Percentiles rank a stretch among this genome's conserved stretches.
Conservation (phyloP, 495 filamentous ascomycete species). For the Trypethelium eluteriae region DNA sequence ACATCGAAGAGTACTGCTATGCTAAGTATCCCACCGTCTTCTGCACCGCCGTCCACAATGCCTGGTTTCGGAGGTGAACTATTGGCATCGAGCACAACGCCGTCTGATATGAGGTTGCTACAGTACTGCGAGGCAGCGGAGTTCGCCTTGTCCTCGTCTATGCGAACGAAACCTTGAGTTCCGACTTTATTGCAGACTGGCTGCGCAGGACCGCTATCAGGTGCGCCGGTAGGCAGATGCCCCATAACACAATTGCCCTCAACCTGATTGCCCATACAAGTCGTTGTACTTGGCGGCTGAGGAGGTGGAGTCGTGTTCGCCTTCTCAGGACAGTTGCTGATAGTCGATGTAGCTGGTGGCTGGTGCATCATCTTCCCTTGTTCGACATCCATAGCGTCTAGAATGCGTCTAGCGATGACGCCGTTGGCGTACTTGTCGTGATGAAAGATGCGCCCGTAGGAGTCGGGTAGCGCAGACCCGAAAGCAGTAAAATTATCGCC, state of each 20-base stretch:
- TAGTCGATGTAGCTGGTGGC: not conserved
- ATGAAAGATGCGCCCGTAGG: not conserved
- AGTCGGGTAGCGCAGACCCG: constrained; percentile 1
- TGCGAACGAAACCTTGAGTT: not conserved
- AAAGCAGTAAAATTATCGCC: constrained; percentile 2
- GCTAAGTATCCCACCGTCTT: not conserved
- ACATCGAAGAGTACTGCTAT: not conserved
- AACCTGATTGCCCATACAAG: not conserved
- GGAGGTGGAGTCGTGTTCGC: not conserved
- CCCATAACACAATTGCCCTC: not conserved
- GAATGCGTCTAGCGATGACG: not conserved
- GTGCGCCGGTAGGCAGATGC: not conserved
- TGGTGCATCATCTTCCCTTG: not conserved
- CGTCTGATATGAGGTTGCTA: not conserved
- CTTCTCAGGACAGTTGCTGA: not conserved
- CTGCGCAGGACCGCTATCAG: not conserved
- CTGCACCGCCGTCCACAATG: not conserved
- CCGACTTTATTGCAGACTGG: constrained; percentile 6
- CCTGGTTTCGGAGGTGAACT: not conserved
- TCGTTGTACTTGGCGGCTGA: not conserved
- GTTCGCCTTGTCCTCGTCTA: not conserved
- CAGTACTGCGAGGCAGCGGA: not conserved
- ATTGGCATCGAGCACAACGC: not conserved
- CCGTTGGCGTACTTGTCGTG: constrained; percentile 6
- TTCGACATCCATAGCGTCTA: not conserved